A percentile compares a stretch with the other conserved stretches of the same genome.
phyloP scores from a whole-genome alignment of 2,329 filamentous ascomycete genomes.

The Curvularia spicifera region DNA sequence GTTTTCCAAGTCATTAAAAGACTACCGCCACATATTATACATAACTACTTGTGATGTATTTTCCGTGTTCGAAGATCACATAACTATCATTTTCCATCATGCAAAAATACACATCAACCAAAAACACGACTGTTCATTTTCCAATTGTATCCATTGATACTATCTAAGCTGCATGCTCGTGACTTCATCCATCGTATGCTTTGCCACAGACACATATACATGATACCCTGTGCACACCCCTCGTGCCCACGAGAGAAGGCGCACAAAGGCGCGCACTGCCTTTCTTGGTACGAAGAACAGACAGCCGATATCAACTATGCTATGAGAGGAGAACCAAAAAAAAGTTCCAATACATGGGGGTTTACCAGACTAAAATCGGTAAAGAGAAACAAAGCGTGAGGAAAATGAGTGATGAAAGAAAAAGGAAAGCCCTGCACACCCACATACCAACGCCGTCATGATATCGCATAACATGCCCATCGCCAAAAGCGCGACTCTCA shows the following conservation, averaged over 20 bases:
- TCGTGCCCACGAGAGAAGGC: slow-evolving; percentile 5
- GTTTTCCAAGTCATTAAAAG: too few relatives aligned
- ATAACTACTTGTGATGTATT: too few relatives aligned
- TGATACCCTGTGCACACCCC: not conserved
- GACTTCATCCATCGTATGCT: not conserved
- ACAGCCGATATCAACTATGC: slow-evolving; percentile 23
- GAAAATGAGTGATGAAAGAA: slow-evolving; percentile 20
- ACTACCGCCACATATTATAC: too few relatives aligned
- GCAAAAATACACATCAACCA: not conserved
- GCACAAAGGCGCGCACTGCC: not conserved
- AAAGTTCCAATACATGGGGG: slow-evolving; percentile 12
- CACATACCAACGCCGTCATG: slow-evolving; percentile 27
- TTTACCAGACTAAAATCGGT: slow-evolving; percentile 11
- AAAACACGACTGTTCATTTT: not conserved
- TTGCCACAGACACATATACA: not conserved
- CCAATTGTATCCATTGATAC: slow-evolving; percentile 8
- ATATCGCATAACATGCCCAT: slow-evolving; percentile 15
- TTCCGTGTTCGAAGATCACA: too few relatives aligned
- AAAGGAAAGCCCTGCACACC: slow-evolving; percentile 10
- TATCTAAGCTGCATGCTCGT: slow-evolving; percentile 1
- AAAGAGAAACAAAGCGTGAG: not conserved
- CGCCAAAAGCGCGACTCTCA: slow-evolving; percentile 20
- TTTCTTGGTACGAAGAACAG: slow-evolving; percentile 2
- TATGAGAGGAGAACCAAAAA: slow-evolving; percentile 16
- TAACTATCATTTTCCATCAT: not conserved